Evolutionary conservation across 1,284 basidiomycete species (phyloP).

Genomic region (Flammula alnicola): DNA sequence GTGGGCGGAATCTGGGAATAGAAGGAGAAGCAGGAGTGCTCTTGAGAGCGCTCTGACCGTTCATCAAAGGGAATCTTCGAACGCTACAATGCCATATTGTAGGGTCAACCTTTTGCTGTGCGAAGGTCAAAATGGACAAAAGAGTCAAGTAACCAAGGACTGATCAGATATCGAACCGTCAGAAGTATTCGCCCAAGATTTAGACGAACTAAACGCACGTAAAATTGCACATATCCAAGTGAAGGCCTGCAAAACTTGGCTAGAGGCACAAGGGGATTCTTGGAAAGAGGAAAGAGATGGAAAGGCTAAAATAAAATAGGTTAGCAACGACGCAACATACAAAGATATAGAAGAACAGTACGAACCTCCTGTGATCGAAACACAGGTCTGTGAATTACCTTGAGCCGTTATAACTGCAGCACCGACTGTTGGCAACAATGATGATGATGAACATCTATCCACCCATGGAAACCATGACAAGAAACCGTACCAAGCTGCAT

Average conservation of each 20-base stretch:
- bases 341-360: slow-evolving; percentile 6
- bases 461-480: background rate
- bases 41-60: slow-evolving; percentile 32
- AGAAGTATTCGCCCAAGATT: slow-evolving; percentile 4
- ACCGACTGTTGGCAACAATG: slow-evolving; percentile 26
- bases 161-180: slow-evolving; percentile 20
- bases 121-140: slow-evolving; percentile 35
- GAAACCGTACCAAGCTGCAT: slow-evolving; percentile 60
- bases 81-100: slow-evolving; percentile 58
- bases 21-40: slow-evolving; percentile 24
- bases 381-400: slow-evolving; percentile 21
- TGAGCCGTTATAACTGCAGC: slow-evolving; percentile 30
- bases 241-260: slow-evolving; percentile 61
- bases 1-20: slow-evolving; percentile 35
- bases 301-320: background rate
- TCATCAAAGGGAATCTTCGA: slow-evolving; percentile 46
- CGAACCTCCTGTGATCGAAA: slow-evolving; percentile 17
- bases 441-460: slow-evolving; percentile 1
- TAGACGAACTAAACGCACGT: slow-evolving; percentile 45
- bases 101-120: slow-evolving; percentile 43
- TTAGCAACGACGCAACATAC: slow-evolving; percentile 2
- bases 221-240: slow-evolving; percentile 62
- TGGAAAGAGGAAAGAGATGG: slow-evolving; percentile 5
- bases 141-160: slow-evolving; percentile 43
- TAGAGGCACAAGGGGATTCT: slow-evolving; percentile 55